Base-by-base conservation (phyloP, 2,329 filamentous ascomycete species). In the Mollisiaceae sp. region DNA sequence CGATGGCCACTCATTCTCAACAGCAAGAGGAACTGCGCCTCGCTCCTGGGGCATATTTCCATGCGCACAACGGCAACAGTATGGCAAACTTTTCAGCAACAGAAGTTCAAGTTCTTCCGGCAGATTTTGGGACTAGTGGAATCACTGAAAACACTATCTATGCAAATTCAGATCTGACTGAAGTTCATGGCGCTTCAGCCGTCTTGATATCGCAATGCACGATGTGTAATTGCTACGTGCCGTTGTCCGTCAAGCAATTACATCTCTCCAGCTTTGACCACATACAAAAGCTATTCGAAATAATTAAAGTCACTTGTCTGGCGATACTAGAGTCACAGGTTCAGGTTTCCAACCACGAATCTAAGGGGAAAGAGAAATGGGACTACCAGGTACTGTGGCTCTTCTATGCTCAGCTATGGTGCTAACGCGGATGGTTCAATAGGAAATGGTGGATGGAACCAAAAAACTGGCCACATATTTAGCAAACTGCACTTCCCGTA, bases 231-330 rank as follows among this genome's bases (percentile, higher is more conserved):
- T 57, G 36, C 38, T 56, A 43, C 12, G 35, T 62, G 38, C 47
- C 47, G 41, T 27, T 12, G 32, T 62, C 60, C 14, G 36, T 27
- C 15, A 39, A 27, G 27, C 60, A 56, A 35, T 41, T 14, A 45
- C 60, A 62, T 35, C 50, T 62, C n/a, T 45, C 50, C 2, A 56
- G 60, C 35, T 2, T 43, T 20, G 35, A 56, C 11, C 60, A 62
- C 27, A 27, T 62, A 41, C 27, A 39, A 45, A 57, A 8, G 20
- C 52, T 62, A n/a, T 15, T 62, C 22, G 60, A 62, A n/a, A 41
- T 12, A 32, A 56, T 56, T 8, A 56, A 45, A 35, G 14, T 62
- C 60, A 62, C 60, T 57, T 62, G n/a, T 62, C n/a, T 32, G 38
- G 38, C 60, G 18, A 41, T 56, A 22, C n/a, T 24, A 39, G 24